Evolutionary conservation across 768 basidiomycete species (phyloP).

Genomic region (Leucogyrophana mollusca): DNA sequence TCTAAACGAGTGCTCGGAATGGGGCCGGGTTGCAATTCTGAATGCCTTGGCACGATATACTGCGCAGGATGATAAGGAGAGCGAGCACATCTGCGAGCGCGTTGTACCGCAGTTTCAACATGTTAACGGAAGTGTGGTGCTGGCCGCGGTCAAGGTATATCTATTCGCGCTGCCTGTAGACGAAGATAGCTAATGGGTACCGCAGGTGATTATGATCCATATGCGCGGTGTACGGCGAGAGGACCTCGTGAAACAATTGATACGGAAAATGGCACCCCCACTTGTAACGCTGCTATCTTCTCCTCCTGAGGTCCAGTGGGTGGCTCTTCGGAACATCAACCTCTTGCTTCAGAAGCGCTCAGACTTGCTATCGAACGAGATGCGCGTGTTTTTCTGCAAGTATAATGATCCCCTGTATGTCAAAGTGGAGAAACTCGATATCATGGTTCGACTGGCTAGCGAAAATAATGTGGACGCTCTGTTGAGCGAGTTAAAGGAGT

Average conservation of each 20-base stretch:
- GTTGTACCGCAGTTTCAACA: constrained; percentile 99
- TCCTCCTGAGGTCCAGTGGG: constrained; percentile 98
- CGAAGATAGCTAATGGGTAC: background rate
- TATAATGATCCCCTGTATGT: constrained; percentile 99
- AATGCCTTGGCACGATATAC: constrained; percentile 83
- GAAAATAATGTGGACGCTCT: constrained; percentile 95
- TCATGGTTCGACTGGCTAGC: constrained; percentile 91
- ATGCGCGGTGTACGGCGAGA: constrained; percentile 81
- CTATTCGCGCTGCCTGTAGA: background rate
- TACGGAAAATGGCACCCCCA: constrained; percentile 98
- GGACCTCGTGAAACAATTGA: constrained; percentile 78
- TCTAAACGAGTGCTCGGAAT: constrained; percentile 97
- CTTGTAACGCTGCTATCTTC: constrained; percentile 93
- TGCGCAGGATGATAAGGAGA: constrained; percentile 87
- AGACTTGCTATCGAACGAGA: constrained; percentile 89
- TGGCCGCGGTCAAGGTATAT: constrained; percentile 91
- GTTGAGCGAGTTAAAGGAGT: constrained; percentile 96
- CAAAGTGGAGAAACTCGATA: constrained; percentile 97
- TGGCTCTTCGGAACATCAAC: constrained; percentile 94
- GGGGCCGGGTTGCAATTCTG: constrained; percentile 94
- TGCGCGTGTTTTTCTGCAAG: constrained; percentile 99
- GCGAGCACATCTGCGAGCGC: constrained; percentile 97
- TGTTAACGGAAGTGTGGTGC: constrained; percentile 90
- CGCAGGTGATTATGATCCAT: constrained; percentile 95
- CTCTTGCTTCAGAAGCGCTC: constrained; percentile 91